Evolutionary conservation across 306 rosid genomes (phyloP).

Genomic region (Cicer bijugum): DNA sequence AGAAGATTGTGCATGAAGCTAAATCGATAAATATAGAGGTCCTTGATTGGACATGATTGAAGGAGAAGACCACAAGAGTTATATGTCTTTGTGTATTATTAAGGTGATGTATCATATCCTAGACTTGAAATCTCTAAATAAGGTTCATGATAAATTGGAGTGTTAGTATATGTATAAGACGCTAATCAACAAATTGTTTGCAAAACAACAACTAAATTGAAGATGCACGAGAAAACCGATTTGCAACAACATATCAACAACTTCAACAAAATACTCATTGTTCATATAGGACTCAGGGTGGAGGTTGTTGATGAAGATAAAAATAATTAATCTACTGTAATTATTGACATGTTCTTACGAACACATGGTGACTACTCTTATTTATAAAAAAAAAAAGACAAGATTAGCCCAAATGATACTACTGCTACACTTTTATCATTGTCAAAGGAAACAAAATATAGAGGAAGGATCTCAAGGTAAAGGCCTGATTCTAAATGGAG

Average conservation of each 20-base stretch:
- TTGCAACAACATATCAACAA: not conserved
- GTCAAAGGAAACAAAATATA: not conserved
- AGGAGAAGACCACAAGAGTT: not conserved
- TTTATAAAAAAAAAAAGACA: too few species aligned
- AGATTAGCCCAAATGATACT: too few species aligned
- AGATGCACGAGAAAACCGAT: not conserved
- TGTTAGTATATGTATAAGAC: not conserved
- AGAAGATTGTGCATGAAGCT: not conserved
- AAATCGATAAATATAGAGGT: too few species aligned
- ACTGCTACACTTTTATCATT: too few species aligned
- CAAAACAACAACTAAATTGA: not conserved
- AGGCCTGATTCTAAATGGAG: too few species aligned
- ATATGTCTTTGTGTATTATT: not conserved
- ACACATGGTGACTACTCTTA: not conserved
- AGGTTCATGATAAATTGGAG: not conserved
- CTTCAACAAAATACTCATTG: not conserved
- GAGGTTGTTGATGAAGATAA: not conserved
- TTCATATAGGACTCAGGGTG: not conserved
- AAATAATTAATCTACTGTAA: too few species aligned
- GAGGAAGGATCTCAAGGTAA: too few species aligned
- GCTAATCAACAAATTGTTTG: not conserved
- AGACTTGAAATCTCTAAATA: not conserved
- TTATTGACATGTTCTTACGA: not conserved
- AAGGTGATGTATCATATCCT: not conserved
- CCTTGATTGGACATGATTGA: not conserved